These are phyloP conservation scores for Colletotrichum horii DNA, from an alignment of 2,329 filamentous ascomycete species.

Conservation along the genomic window DNA sequence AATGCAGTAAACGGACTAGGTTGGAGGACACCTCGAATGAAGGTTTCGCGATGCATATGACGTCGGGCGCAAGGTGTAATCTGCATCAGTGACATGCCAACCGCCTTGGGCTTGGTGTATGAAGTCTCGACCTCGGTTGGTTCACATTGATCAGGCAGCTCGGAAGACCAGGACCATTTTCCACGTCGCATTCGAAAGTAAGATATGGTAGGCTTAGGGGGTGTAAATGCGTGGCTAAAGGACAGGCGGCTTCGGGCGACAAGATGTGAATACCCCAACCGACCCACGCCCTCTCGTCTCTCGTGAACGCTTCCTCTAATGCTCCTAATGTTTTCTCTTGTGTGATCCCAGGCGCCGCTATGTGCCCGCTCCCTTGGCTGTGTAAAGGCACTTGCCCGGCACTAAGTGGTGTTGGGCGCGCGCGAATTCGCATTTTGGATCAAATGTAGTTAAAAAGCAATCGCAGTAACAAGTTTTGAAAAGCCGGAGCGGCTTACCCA, in stretches of 20 bases:
- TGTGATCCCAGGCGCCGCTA: background rate
- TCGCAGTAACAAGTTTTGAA: slow-evolving; percentile 6
- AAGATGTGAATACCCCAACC: background rate
- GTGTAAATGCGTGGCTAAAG: slow-evolving; percentile 6
- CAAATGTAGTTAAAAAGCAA: background rate
- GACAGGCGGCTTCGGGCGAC: background rate
- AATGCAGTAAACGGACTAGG: background rate
- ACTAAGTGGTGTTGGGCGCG: background rate
- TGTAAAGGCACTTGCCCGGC: slow-evolving; percentile 15
- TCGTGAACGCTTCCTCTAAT: background rate
- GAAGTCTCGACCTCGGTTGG: background rate
- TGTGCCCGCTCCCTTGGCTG: background rate
- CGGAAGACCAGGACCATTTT: slow-evolving; percentile 18
- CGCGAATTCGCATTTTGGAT: background rate
- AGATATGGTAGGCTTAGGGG: background rate
- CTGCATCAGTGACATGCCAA: background rate
- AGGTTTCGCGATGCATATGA: background rate
- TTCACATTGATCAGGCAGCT: slow-evolving; percentile 21
- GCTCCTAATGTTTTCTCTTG: background rate
- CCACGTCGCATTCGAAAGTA: slow-evolving; percentile 13
- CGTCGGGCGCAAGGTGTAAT: background rate
- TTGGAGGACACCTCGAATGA: background rate
- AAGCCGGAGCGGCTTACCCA: slow-evolving; percentile 61
- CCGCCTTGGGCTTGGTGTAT: background rate
- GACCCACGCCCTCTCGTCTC: background rate